Conservation (phyloP, 192 early-diverging fungal genomes). For the Coemansia sp. region DNA sequence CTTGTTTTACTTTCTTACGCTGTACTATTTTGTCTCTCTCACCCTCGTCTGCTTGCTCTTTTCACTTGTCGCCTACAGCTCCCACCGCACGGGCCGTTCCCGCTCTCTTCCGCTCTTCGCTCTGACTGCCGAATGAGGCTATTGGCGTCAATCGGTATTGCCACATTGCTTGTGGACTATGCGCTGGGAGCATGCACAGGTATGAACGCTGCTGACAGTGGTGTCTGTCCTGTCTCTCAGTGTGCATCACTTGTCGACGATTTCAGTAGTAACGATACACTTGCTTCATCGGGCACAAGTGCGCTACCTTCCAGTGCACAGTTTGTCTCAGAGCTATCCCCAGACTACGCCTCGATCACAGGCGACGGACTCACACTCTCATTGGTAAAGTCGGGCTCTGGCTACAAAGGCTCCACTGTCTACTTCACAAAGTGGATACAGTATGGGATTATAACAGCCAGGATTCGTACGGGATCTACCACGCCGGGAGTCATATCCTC, state of each 20-base stretch:
- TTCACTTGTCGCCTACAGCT: background rate
- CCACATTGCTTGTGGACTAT: constrained; percentile 32
- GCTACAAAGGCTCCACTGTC: constrained; percentile 52
- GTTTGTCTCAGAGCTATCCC: constrained; percentile 59
- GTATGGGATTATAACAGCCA: constrained; percentile 61
- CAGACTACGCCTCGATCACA: constrained; percentile 47
- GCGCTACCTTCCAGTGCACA: constrained; percentile 14
- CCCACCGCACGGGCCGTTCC: background rate
- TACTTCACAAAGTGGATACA: constrained; percentile 57
- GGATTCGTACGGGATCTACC: constrained; percentile 57
- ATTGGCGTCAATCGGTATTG: constrained; percentile 16
- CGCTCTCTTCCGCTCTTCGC: background rate
- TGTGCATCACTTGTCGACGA: constrained; percentile 18
- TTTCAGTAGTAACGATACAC: constrained; percentile 18
- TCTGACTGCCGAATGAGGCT: constrained; percentile 20
- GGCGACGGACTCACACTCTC: constrained; percentile 48
- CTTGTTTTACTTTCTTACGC: background rate
- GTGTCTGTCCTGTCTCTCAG: constrained; percentile 30
- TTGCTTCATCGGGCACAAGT: constrained; percentile 4
- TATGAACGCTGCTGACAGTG: constrained; percentile 42
- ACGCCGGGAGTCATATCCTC: constrained; percentile 62
- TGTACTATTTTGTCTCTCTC: background rate
- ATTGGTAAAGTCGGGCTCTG: constrained; percentile 41
- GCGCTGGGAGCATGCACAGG: constrained; percentile 55
- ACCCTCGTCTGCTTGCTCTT: background rate